Percentiles rank a stretch among this genome's conserved stretches.
phyloP scores from a whole-genome alignment of 2,329 filamentous ascomycete genomes.

The Ophiognomonia clavigignenti-juglandacearum region DNA sequence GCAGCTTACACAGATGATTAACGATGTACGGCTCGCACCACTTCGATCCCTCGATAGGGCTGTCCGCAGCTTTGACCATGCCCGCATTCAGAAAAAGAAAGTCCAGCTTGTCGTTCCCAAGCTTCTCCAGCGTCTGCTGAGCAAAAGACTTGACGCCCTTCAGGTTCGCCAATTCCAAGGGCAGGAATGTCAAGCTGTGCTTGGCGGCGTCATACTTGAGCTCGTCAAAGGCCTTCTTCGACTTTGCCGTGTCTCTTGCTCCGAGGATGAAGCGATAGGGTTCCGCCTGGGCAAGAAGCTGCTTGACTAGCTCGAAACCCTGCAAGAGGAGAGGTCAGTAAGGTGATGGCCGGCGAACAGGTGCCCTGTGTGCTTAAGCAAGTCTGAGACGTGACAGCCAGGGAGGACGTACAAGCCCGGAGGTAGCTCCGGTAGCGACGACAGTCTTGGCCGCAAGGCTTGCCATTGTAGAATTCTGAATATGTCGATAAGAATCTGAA shows the following conservation, averaged over 20 bases:
- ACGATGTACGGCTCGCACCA: conserved; percentile 48
- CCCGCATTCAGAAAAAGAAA: conserved; percentile 47
- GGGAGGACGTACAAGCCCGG: conserved; percentile 37
- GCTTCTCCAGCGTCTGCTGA: conserved; percentile 33
- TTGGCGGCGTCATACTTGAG: conserved; percentile 35
- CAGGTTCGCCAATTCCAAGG: conserved; percentile 43
- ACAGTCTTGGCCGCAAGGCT: conserved; percentile 38
- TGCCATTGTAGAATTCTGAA: not conserved
- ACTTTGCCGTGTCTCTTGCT: conserved; percentile 37
- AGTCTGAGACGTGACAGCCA: not conserved
- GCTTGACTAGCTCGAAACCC: conserved; percentile 50
- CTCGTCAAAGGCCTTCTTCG: conserved; percentile 36
- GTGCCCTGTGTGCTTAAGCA: too few species aligned
- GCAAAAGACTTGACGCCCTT: conserved; percentile 42
- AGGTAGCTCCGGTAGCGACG: conserved; percentile 45
- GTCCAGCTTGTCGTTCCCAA: conserved; percentile 39
- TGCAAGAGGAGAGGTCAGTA: conserved; percentile 19
- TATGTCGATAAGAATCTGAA: not conserved
- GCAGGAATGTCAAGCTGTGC: conserved; percentile 40
- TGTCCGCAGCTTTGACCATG: conserved; percentile 30
- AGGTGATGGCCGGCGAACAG: not conserved
- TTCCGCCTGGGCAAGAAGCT: conserved; percentile 39
- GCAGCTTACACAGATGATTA: conserved; percentile 44
- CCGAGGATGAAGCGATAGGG: conserved; percentile 46
- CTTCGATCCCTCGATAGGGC: conserved; percentile 35